Conservation (phyloP, 2,329 filamentous ascomycete genomes). For the Atkinsonella texensis region DNA sequence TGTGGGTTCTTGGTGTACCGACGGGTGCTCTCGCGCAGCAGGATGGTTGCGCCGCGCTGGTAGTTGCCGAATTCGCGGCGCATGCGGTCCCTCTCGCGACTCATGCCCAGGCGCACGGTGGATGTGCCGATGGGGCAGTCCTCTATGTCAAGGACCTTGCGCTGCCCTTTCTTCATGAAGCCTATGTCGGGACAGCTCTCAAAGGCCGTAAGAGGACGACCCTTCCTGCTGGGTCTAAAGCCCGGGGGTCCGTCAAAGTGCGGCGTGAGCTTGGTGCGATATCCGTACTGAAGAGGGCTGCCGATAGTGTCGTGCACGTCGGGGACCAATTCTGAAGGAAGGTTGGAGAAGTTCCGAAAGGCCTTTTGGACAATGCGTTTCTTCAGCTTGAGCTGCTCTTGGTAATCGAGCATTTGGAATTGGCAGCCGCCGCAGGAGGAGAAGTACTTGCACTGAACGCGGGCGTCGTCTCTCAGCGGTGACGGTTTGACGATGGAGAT, state of each 20-base stretch:
- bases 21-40: slow-evolving; percentile 75
- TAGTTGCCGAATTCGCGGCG: slow-evolving; percentile 58
- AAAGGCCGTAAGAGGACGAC: slow-evolving; percentile 34
- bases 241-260: slow-evolving; percentile 76
- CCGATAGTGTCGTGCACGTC: slow-evolving; percentile 72
- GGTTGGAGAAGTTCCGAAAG: slow-evolving; percentile 78
- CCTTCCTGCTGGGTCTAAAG: slow-evolving; percentile 34
- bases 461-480: slow-evolving; percentile 61
- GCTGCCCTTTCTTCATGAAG: slow-evolving; percentile 77
- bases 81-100: slow-evolving; percentile 66
- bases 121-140: slow-evolving; percentile 93
- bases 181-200: slow-evolving; percentile 66
- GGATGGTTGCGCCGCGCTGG: slow-evolving; percentile 71
- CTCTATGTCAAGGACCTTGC: slow-evolving; percentile 81
- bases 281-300: slow-evolving; percentile 82
- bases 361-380: slow-evolving; percentile 79
- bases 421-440: slow-evolving; percentile 81
- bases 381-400: slow-evolving; percentile 77
- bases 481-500: slow-evolving; percentile 65
- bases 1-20: slow-evolving; percentile 42
- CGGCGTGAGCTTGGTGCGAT: slow-evolving; percentile 92
- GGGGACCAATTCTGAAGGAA: slow-evolving; percentile 65
- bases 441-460: slow-evolving; percentile 80
- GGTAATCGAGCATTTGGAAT: slow-evolving; percentile 92
- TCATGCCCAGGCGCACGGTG: slow-evolving; percentile 69